Evolutionary conservation across 345 rosid genomes (phyloP), one percentile per base, ranked within the genome.

Genomic region (Geranium brycei): DNA sequence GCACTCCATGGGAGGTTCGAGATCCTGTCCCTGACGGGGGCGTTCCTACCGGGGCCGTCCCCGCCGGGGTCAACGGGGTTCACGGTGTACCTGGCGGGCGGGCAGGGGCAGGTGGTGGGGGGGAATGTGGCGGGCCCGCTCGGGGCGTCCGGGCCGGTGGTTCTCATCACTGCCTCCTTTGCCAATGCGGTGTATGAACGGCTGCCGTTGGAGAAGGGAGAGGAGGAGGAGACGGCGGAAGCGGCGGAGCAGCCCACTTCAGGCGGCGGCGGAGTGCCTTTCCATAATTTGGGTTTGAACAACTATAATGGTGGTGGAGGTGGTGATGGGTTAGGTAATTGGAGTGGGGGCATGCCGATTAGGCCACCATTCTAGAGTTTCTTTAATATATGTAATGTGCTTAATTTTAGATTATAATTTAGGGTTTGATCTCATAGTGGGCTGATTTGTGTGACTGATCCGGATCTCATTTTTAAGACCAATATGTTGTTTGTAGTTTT

Each of bases 51-150:
- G 0, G 95, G 95, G 5, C 98, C 98, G 6, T 96, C 98, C 30
- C 98, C 98, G 3, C 96, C 96, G 0, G 95, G 95, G 3, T 96
- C 98, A 10, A 92, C 98, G 0, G 89, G 98, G 69, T 65, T 92
- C 66, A 87, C 98, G 0, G 83, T 89, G 30, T 89, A 84, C 67
- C 72, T 92, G 10, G 88, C 93, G 6, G 97, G 98, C 5, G 88
- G 91, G 17, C 95, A 89, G 67, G 98, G 98, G 1, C 97, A 92
- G 69, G 95, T 92, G 14, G 87, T 92, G 5, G 98, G 98, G 0
- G 98, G 98, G 18, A 92, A 79, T 72, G 98, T 92, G 71, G 85
- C 69, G 38, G 91, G 91, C 65, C 79, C 88, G 0, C 75, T 87
- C 69, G 67, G 74, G 75, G 95, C 95, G 40, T 70, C 87, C 0